Percentiles rank a stretch among this genome's conserved stretches.
phyloP scores from a whole-genome alignment of 345 rosid genomes.

The Melaleuca quinquenervia region DNA sequence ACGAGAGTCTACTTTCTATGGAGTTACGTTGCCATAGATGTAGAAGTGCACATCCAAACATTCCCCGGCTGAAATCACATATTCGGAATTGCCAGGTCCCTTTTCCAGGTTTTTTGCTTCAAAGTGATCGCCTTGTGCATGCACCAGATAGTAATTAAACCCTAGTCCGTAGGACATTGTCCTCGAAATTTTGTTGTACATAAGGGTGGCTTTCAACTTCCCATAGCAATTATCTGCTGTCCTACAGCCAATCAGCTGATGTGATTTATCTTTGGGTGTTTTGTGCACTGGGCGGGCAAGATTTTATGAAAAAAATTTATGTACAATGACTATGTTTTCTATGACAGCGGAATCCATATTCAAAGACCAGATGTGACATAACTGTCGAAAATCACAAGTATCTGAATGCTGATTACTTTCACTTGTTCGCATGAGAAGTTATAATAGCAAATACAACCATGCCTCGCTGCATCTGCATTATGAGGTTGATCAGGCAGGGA shows the following conservation, averaged over 20 bases:
- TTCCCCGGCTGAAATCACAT: slow-evolving; percentile 78
- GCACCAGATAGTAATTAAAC: not conserved
- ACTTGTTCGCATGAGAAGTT: not conserved
- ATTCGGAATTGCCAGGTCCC: slow-evolving; percentile 41
- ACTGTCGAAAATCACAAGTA: not conserved
- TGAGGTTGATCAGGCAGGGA: not conserved
- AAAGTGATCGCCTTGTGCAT: slow-evolving; percentile 24
- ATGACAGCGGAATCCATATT: not conserved
- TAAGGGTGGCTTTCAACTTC: not conserved
- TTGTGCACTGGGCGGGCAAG: not conserved
- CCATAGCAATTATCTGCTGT: not conserved
- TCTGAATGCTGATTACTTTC: not conserved
- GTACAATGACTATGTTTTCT: not conserved
- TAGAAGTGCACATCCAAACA: slow-evolving; percentile 77
- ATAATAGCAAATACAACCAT: not conserved
- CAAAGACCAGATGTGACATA: not conserved
- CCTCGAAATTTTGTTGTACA: not conserved
- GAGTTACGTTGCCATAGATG: slow-evolving; percentile 87
- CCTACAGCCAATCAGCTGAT: not conserved
- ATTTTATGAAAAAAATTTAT: not conserved
- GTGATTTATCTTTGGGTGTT: not conserved
- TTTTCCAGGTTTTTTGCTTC: slow-evolving; percentile 38
- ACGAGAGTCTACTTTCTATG: slow-evolving; percentile 35
- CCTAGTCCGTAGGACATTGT: not conserved
- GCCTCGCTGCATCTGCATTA: not conserved